Evolutionary conservation across 345 rosid genomes (phyloP), one percentile per base, ranked within the genome.

Genomic region (Nephelium lappaceum): DNA sequence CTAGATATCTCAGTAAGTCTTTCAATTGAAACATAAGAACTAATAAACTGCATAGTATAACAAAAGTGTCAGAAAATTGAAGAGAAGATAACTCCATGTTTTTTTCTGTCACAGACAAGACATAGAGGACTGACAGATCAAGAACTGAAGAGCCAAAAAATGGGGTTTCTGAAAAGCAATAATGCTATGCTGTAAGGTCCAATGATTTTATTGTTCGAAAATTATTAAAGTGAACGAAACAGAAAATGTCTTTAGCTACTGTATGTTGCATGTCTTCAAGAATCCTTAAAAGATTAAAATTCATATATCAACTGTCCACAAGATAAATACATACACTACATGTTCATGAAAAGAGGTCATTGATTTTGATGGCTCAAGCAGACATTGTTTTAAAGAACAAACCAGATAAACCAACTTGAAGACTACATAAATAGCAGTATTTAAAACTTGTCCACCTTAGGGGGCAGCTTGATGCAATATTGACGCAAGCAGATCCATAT

Each of bases 301-400:
- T 78, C 61, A 65, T 53, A 78, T 72, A 84, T 79, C 39, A 71
- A 19, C 67, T 27, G 72, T 70, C 67, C 63, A 9, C 53, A 58
- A 68, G 76, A 80, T 47, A 77, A 64, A 64, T 74, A 74, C 82
- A 75, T 7, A 4, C 77, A 67, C 83, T 83, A 76, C 79, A 81
- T 76, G 81, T 41, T 61, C 19, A 42, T 38, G 42, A 45, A 36
- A 72, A 78, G 69, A 51, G 67, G 79, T 47, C 62, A 61, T 24
- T 67, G 80, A 79, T 11, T 60, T 73, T 7, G 84, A 83, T 81
- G 78, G 82, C 78, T 73, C 86, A 79, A 70, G 73, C 73, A 75
- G 51, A 77, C 66, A 75, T 69, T 58, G 42, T 64, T 69, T 70
- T 39, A 60, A 57, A 79, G 75, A 60, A 81, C 60, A 77, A 77